phyloP scores from a whole-genome alignment of 2,329 filamentous ascomycete genomes.

The Torrubiellomyces zombiae region DNA sequence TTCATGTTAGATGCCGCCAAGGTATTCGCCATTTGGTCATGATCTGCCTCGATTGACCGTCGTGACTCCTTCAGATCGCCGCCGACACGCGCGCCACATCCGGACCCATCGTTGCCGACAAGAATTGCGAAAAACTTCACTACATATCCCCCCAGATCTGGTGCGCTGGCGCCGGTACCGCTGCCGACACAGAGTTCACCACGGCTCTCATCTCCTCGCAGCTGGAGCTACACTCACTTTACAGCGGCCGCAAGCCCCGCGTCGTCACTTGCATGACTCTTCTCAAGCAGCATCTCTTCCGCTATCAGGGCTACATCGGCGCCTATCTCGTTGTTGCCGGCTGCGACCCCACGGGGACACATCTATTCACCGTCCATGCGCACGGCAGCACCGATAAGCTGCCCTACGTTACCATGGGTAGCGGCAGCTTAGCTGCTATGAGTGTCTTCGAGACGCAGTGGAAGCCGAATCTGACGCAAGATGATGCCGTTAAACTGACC shows the following conservation, averaged over 20 bases:
- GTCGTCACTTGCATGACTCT: conserved; percentile 99
- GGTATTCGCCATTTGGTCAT: neutral
- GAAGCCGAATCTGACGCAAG: conserved; percentile 60
- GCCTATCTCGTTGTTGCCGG: conserved; percentile 96
- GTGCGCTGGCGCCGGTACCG: conserved; percentile 95
- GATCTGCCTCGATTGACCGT: no score
- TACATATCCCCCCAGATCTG: conserved; percentile 98
- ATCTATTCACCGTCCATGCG: conserved; percentile 95
- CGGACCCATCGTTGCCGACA: conserved; percentile 96
- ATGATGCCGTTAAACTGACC: conserved; percentile 69
- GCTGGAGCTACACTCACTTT: conserved; percentile 91
- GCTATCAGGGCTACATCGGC: conserved; percentile 93
- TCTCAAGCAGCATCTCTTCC: conserved; percentile 98
- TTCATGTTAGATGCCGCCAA: neutral
- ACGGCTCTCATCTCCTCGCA: conserved; percentile 97
- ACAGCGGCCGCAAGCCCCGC: conserved; percentile 87
- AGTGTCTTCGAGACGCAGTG: conserved; percentile 94
- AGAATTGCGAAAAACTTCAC: conserved; percentile 99
- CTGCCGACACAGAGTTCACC: conserved; percentile 97
- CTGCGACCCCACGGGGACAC: conserved; percentile 85
- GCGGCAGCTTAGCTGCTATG: conserved; percentile 91
- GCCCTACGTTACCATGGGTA: conserved; percentile 98
- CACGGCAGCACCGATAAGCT: conserved; percentile 98
- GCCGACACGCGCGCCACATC: conserved; percentile 96
- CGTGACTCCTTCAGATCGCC: conserved; percentile 48